Evolutionary conservation across 306 rosid species (phyloP), one percentile per base, ranked within the genome.

Genomic region (Acacia confusa): DNA sequence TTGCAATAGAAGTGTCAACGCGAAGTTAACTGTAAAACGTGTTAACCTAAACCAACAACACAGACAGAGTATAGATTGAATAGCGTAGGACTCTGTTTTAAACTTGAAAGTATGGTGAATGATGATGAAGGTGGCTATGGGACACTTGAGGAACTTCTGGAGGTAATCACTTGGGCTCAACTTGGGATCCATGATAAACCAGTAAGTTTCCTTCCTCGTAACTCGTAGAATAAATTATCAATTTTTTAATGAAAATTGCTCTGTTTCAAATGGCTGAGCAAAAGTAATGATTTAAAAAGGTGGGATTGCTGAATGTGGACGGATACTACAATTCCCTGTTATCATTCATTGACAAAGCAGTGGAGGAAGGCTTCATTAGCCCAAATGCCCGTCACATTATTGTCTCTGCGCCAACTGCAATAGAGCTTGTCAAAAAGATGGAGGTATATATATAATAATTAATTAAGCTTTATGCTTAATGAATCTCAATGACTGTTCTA

Each of bases 111-210:
- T 13, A 11, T 25, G 38, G 36, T 27, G 36, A 61, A 14, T 61
- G 17, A 27, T 61, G 68, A 63, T 28, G 24, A 15, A 65, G 99
- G 99, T 82, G 99, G 99, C 3, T 95, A 95, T 84, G 99, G 99
- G 22, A 95, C 99, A 73, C 97, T 95, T 72, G 99, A 95, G 86
- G 99, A 95, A 88, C 97, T 95, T 82, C 99, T 95, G 63, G 99
- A 95, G 77, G 98, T 93, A 7, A 95, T 93, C 82, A 92, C 99
- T 14, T 95, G 99, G 99, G 99, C 99, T 45, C 99, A 95, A 78
- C 96, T 95, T 38, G 99, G 99, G 61, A 95, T 95, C 72, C 99
- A 95, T 80, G 99, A 95, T 78, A 95, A 95, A 80, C 99, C 99
- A 43, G 99, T 95, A 86, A 86, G 48, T 63, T 63, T 5, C 1